Conservation (phyloP, 2,329 filamentous ascomycete species). For the Monilinia laxa region DNA sequence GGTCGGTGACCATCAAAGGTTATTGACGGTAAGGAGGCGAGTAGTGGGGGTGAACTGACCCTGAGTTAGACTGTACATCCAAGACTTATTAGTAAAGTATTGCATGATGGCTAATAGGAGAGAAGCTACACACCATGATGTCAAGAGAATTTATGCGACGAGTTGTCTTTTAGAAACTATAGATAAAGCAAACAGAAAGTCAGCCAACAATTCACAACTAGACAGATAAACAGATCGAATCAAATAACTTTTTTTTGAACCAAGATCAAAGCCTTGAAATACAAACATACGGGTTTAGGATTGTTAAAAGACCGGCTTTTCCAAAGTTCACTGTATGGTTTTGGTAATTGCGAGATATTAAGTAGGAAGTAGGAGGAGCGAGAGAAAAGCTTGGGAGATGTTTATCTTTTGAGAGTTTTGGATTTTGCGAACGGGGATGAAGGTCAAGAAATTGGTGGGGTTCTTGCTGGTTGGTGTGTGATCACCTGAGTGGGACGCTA, state of each 20-base stretch:
- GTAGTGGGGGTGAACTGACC: constrained; percentile 50
- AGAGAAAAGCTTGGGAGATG: constrained; percentile 23
- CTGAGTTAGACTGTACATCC: constrained; percentile 61
- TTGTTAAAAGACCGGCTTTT: constrained; percentile 8
- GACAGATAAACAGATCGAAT: constrained; percentile 20
- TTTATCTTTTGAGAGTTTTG: constrained; percentile 26
- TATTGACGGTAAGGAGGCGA: constrained; percentile 28
- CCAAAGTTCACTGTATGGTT: constrained; percentile 6
- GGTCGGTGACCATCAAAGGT: constrained; percentile 16
- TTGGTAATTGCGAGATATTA: constrained; percentile 19
- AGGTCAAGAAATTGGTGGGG: constrained; percentile 26
- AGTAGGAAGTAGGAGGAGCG: constrained; percentile 9
- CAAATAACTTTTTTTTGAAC: not conserved
- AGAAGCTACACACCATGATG: constrained; percentile 30
- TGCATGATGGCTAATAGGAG: not conserved
- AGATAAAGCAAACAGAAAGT: not conserved
- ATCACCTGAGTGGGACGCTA: constrained; percentile 25
- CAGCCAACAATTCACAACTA: constrained; percentile 19
- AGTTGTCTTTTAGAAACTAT: constrained; percentile 13
- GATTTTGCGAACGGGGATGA: constrained; percentile 25
- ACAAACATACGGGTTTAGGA: constrained; percentile 13
- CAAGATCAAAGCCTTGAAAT: not conserved
- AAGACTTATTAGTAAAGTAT: constrained; percentile 28
- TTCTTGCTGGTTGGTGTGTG: constrained; percentile 22
- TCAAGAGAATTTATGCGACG: constrained; percentile 22